These are phyloP conservation scores for Lactarius vividus DNA, from an alignment of 768 basidiomycete genomes.

Conservation along the genomic window DNA sequence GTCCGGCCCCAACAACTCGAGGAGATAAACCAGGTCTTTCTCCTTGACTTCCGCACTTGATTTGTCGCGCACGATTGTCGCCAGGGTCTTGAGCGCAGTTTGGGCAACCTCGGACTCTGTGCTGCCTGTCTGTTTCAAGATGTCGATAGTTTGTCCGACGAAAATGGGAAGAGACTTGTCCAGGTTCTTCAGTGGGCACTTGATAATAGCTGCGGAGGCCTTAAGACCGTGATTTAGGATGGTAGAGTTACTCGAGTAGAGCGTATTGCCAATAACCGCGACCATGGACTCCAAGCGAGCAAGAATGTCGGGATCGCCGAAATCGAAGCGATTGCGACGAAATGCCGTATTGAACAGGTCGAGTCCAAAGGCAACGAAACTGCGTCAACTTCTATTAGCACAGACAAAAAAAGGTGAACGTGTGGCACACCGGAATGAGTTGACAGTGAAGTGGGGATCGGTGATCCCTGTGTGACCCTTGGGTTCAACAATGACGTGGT, in stretches of 20 bases:
- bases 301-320: slow-evolving; percentile 68
- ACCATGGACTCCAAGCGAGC: slow-evolving; percentile 88
- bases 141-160: slow-evolving; percentile 77
- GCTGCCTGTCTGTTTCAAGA: slow-evolving; percentile 77
- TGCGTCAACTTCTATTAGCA: slow-evolving; percentile 33
- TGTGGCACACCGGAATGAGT: slow-evolving; percentile 73
- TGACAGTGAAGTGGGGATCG: slow-evolving; percentile 73
- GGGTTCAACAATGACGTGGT: slow-evolving; percentile 68
- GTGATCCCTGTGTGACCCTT: slow-evolving; percentile 60
- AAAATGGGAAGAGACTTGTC: slow-evolving; percentile 77
- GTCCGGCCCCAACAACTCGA: slow-evolving; percentile 85
- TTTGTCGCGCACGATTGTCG: slow-evolving; percentile 87
- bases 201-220: slow-evolving; percentile 74
- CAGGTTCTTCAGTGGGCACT: slow-evolving; percentile 77
- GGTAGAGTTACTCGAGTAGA: slow-evolving; percentile 77
- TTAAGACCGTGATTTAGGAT: slow-evolving; percentile 77
- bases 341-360: slow-evolving; percentile 88
- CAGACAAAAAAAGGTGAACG: slow-evolving; percentile 7
- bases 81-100: slow-evolving; percentile 81
- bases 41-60: slow-evolving; percentile 80
- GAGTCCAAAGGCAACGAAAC: slow-evolving; percentile 88
- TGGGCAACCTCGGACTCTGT: slow-evolving; percentile 91
- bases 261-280: slow-evolving; percentile 81
- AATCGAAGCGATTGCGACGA: slow-evolving; percentile 82
- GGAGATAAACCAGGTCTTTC: slow-evolving; percentile 80